These are phyloP conservation scores for Neopestalotiopsis clavispora DNA, from an alignment of 2,329 filamentous ascomycete genomes.

Conservation along the genomic window DNA sequence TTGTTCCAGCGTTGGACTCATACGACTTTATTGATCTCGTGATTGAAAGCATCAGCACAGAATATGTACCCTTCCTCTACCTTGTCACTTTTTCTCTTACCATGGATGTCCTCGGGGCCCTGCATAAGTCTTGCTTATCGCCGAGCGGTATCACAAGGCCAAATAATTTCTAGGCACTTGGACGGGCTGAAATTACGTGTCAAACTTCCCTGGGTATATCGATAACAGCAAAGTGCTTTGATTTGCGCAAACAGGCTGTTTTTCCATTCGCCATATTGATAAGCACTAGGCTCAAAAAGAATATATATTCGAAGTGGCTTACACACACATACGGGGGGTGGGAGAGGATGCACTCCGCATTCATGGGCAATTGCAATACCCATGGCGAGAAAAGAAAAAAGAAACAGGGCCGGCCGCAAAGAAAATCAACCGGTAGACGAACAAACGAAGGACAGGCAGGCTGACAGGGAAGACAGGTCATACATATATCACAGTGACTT, in stretches of 20 bases:
- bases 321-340: too few species aligned
- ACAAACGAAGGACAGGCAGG: too few species aligned
- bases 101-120: neutral
- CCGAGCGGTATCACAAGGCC: neutral
- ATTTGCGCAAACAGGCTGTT: neutral
- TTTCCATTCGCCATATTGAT: neutral
- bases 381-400: neutral
- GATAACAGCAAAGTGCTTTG: neutral
- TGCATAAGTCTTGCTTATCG: neutral
- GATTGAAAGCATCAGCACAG: too few species aligned
- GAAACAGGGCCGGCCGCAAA: neutral
- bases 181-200: neutral
- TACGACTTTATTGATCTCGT: neutral
- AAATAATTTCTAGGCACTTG: neutral
- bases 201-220: neutral
- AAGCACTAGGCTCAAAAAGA: neutral
- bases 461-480: too few species aligned
- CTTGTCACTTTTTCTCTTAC: neutral
- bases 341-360: neutral
- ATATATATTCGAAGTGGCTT: too few species aligned
- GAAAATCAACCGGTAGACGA: neutral
- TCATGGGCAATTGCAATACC: neutral
- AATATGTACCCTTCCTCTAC: too few species aligned
- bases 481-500: neutral
- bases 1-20: neutral